Percentiles rank a stretch among this genome's conserved stretches.
Conservation (phyloP, 78 protist genomes). For the Dictyostelium discoideum region dicty_2.7 NC_007088.5:5816501-5817000, state of each 20-base stretch:
- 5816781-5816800: background rate
- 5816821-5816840: background rate
- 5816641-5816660: too few species aligned
- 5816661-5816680: too few species aligned
- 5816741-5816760: background rate
- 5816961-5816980: background rate
- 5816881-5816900: conserved; percentile 5
- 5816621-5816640: background rate
- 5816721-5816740: background rate
- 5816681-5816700: too few species aligned
- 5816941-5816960: background rate
- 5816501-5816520: background rate
- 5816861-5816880: too few species aligned
- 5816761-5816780: background rate
- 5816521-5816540: background rate
- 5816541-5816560: background rate
- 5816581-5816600: background rate
- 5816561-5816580: background rate
- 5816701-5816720: too few species aligned
- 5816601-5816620: background rate
- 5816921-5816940: background rate
- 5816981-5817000: background rate
- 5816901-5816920: background rate
- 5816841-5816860: background rate
- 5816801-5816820: background rate